Percentiles rank a stretch among this genome's conserved stretches.
Evolutionary conservation across 2,329 filamentous ascomycete genomes (phyloP).

Genomic region (Hypoxylon sp.): DNA sequence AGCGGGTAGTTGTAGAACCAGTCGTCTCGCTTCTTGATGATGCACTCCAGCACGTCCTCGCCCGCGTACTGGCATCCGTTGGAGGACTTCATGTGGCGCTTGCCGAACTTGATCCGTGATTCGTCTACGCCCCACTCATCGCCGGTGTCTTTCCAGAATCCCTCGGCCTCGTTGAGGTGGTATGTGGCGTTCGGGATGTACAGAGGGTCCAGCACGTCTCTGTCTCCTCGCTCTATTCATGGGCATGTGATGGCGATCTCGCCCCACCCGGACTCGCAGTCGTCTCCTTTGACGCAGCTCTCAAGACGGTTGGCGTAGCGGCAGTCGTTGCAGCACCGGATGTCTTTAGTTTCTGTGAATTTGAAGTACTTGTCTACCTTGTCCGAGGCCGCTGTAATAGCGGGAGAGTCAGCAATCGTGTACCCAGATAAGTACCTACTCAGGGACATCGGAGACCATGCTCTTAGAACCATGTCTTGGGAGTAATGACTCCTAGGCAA

Average conservation of each 20-base stretch:
- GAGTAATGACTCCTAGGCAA: no score
- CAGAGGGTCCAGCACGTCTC: no score
- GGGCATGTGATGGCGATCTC: slow-evolving; percentile 13
- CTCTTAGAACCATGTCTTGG: no score
- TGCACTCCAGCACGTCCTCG: slow-evolving; percentile 16
- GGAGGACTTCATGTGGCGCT: slow-evolving; percentile 5
- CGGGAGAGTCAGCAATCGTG: no score
- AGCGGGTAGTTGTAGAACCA: slow-evolving; percentile 35
- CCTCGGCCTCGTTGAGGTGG: slow-evolving; percentile 30
- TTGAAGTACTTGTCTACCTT: slow-evolving; percentile 35
- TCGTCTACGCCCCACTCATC: slow-evolving; percentile 35
- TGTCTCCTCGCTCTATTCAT: slow-evolving; percentile 13
- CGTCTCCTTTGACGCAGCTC: slow-evolving; percentile 14
- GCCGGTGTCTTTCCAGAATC: slow-evolving; percentile 33
- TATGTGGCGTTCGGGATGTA: slow-evolving; percentile 26
- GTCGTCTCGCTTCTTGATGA: slow-evolving; percentile 1
- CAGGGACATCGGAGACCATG: no score
- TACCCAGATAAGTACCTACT: no score
- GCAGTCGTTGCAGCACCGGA: slow-evolving; percentile 21
- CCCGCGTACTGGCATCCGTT: slow-evolving; percentile 21
- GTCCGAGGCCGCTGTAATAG: slow-evolving; percentile 26
- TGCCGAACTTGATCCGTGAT: slow-evolving; percentile 35
- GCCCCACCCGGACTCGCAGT: slow-evolving; percentile 9
- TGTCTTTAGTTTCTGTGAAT: slow-evolving; percentile 16
- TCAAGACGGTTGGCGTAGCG: slow-evolving; percentile 4